Evolutionary conservation across 257 asterid genomes (phyloP), one percentile per base, ranked within the genome.

Genomic region (Fraxinus americana): DNA sequence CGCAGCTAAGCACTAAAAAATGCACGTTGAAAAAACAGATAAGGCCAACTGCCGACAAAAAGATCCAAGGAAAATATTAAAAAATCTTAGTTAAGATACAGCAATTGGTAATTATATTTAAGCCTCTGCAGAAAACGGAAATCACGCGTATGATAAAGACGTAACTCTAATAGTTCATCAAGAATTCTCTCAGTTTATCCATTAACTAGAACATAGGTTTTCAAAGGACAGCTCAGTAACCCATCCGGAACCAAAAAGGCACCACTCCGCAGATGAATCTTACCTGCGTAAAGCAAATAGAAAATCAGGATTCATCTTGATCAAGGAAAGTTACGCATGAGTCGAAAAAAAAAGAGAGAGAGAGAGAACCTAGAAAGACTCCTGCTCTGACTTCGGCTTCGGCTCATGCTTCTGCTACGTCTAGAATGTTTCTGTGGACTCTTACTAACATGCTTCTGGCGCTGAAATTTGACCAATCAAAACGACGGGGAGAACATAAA

Each of bases 381-480:
- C 88, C 90, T 86, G 91, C 99, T 92, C 30, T 85, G 74, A 73
- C 98, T 92, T 76, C 77, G 50, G 12, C 50, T 43, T 43, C 2
- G 74, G 85, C 95, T 87, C 71, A 65, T 79, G 85, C 91, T 87
- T 73, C 74, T 65, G 77, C 88, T 84, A 5, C 86, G 19, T 79
- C 88, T 88, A 82, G 65, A 54, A 54, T 84, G 86, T 75, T 74
- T 87, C 74, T 78, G 86, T 4, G 98, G 98, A 78, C 97, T 93
- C 73, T 71, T 78, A 72, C 93, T 92, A 35, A 38, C 86, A 66
- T 38, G 92, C 85, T 93, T 92, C 90, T 87, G 86, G 63, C 61
- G 87, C 91, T 89, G 80, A 84, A 78, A 83, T 79, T 74, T 81
- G 76, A 67, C 82, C 13, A 19, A 54, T 59, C 78, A 83, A 74